phyloP scores from a whole-genome alignment of 2,329 filamentous ascomycete genomes.

The Pseudogymnoascus sp. region DNA sequence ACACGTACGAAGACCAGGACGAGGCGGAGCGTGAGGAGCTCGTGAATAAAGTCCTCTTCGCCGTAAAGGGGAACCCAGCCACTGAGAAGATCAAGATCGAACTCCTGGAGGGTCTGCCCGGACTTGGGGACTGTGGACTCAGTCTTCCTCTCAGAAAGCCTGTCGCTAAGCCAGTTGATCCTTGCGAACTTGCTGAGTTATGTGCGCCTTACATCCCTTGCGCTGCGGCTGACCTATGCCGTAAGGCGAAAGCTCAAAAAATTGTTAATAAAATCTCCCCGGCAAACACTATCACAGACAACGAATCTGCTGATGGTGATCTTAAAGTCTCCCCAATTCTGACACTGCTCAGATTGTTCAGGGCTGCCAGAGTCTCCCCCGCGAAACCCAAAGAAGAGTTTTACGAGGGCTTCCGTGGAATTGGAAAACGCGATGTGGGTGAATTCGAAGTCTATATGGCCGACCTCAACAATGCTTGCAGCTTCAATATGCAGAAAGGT shows the following conservation, averaged over 20 bases:
- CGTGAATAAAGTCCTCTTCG: background rate
- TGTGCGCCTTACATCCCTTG: background rate
- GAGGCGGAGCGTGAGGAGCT: background rate
- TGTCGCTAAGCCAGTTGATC: background rate
- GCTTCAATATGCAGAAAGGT: background rate
- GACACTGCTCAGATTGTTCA: background rate
- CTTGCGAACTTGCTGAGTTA: background rate
- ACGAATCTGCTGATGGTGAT: background rate
- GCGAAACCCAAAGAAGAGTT: background rate
- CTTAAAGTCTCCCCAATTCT: background rate
- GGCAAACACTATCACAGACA: too few species aligned
- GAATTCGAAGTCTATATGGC: background rate
- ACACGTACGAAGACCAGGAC: background rate
- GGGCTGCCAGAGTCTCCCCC: background rate
- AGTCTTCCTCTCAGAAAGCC: background rate
- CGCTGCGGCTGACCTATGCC: background rate
- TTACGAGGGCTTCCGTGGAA: background rate
- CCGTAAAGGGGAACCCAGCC: background rate
- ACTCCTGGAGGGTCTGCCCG: background rate
- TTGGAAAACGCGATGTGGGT: background rate
- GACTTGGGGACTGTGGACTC: background rate
- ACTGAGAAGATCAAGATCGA: constrained; percentile 1
- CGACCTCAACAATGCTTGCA: background rate
- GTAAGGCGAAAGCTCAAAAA: background rate
- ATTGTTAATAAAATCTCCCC: background rate